These are phyloP conservation scores for Monascus purpureus DNA, from an alignment of 495 filamentous ascomycete genomes.

Conservation along the genomic window DNA sequence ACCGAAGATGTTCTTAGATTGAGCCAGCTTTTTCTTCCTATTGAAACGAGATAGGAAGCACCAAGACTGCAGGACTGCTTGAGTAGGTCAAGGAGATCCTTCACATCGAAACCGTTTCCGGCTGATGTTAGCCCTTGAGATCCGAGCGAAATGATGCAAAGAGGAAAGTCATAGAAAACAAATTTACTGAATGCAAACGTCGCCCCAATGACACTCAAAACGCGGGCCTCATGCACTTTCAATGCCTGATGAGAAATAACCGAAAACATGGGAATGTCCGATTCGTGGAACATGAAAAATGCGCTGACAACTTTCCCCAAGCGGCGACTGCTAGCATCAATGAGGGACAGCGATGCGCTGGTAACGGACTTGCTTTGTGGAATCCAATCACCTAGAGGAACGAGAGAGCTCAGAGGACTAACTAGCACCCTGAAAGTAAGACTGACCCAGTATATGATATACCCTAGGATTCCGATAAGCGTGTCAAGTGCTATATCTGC, in stretches of 20 bases:
- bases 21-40: conserved; percentile 13
- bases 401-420: conserved; percentile 26
- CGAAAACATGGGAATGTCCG: conserved; percentile 48
- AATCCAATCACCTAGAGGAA: conserved; percentile 28
- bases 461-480: conserved; percentile 41
- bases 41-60: conserved; percentile 9
- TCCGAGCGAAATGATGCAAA: conserved; percentile 17
- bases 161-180: conserved; percentile 25
- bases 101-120: conserved; percentile 5
- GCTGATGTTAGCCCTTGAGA: conserved; percentile 10
- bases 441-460: conserved; percentile 39
- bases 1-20: conserved; percentile 10
- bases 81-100: conserved; percentile 1
- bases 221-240: conserved; percentile 32
- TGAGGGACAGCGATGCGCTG: conserved; percentile 31
- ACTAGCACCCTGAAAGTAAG: conserved; percentile 28
- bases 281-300: conserved; percentile 33
- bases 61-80: conserved; percentile 11
- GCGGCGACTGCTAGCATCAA: conserved; percentile 28
- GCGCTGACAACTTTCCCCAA: conserved; percentile 29
- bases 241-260: conserved; percentile 46
- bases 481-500: conserved; percentile 59
- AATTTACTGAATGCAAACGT: conserved; percentile 14
- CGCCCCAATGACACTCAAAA: conserved; percentile 10
- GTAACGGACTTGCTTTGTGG: conserved; percentile 25